Conservation (phyloP, 805 yeast genomes). For the Candida xiaguanensis region DNA sequence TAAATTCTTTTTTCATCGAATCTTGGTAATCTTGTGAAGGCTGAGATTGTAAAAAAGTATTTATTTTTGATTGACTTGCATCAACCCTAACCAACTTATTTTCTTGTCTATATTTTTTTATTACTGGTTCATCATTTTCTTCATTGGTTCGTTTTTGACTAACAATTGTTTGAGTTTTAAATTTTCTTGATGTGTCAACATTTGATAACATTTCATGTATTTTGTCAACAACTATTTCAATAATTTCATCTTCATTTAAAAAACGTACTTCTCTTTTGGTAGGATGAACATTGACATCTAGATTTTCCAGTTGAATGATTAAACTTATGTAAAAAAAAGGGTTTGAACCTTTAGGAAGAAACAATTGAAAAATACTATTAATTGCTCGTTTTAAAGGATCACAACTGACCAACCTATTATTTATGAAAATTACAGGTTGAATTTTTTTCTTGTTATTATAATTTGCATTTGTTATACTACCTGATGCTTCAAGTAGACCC, state of each 20-base stretch:
- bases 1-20: conserved; percentile 10
- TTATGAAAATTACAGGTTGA: conserved; percentile 78
- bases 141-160: conserved; percentile 16
- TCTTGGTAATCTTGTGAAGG: not conserved
- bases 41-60: conserved; percentile 13
- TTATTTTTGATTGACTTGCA: conserved; percentile 47
- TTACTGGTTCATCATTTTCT: conserved; percentile 8
- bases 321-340: conserved; percentile 77
- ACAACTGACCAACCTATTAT: conserved; percentile 76
- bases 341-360: conserved; percentile 69
- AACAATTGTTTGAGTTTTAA: conserved; percentile 55
- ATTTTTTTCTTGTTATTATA: conserved; percentile 62
- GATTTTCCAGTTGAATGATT: conserved; percentile 59
- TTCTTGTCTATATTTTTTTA: conserved; percentile 47
- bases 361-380: conserved; percentile 54
- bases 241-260: conserved; percentile 80
- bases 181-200: conserved; percentile 66
- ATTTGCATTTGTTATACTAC: conserved; percentile 69
- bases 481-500: conserved; percentile 55
- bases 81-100: conserved; percentile 71
- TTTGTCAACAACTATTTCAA: conserved; percentile 50
- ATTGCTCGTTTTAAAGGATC: conserved; percentile 76
- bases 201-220: conserved; percentile 50
- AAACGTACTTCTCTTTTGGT: conserved; percentile 91
- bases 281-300: conserved; percentile 95